Evolutionary conservation across 2,329 filamentous ascomycete species (phyloP).

Genomic region (Exophiala dermatitidis): DNA sequence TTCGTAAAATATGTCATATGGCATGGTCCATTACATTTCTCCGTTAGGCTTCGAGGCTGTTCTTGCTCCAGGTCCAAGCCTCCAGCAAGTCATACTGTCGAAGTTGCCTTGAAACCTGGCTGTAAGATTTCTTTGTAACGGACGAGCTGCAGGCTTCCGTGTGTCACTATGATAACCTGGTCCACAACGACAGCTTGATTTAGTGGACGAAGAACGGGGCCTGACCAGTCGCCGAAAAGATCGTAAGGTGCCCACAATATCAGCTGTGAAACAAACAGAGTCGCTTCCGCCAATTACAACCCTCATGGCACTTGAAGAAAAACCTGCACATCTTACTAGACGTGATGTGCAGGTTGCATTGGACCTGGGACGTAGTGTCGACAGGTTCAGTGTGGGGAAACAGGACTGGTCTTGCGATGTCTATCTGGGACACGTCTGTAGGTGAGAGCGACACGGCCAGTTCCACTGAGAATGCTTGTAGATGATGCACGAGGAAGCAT

Average conservation of each 20-base stretch:
- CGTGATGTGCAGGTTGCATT: slow-evolving; percentile 12
- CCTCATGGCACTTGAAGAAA: slow-evolving; percentile 1
- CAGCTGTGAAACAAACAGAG: slow-evolving; percentile 20
- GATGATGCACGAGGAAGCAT: slow-evolving; percentile 3
- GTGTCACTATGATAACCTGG: slow-evolving; percentile 21
- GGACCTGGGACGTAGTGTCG: slow-evolving; percentile 13
- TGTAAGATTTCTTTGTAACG: slow-evolving; percentile 25
- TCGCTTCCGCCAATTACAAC: slow-evolving; percentile 9
- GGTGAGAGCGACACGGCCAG: slow-evolving; percentile 9
- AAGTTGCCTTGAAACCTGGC: slow-evolving; percentile 22
- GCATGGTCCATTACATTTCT: slow-evolving; percentile 11
- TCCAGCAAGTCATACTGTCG: slow-evolving; percentile 16
- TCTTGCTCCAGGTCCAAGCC: slow-evolving; percentile 4
- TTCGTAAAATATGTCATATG: slow-evolving; percentile 18
- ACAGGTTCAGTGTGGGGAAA: slow-evolving; percentile 23
- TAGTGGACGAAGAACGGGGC: slow-evolving; percentile 6
- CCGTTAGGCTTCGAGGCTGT: slow-evolving; percentile 11
- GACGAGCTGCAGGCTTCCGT: slow-evolving; percentile 19
- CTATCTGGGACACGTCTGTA: slow-evolving; percentile 4
- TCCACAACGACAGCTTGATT: slow-evolving; percentile 21
- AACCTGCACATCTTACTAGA: slow-evolving; percentile 13
- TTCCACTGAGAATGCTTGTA: slow-evolving; percentile 6
- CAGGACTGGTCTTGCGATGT: slow-evolving; percentile 12
- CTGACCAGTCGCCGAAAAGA: slow-evolving; percentile 18
- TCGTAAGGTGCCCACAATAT: slow-evolving; percentile 13